Evolutionary conservation across 2,329 filamentous ascomycete species (phyloP).

Genomic region (Botryosphaeria dothidea): DNA sequence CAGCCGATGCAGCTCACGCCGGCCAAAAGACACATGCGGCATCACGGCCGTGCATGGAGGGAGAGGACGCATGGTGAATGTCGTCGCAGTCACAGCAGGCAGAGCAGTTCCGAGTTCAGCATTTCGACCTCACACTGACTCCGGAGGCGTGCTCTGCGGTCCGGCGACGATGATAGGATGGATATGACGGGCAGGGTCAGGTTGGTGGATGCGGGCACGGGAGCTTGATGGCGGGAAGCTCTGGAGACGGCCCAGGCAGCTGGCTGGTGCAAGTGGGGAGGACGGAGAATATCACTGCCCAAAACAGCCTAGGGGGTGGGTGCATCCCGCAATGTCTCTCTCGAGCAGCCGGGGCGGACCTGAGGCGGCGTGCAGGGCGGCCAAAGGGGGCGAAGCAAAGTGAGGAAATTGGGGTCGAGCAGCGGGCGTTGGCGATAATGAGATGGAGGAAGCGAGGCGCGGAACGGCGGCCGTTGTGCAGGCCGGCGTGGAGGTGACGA

Average conservation of each 20-base stretch:
- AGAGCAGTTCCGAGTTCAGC: neutral
- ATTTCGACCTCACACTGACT: neutral
- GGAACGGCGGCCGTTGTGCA: conserved; percentile 5
- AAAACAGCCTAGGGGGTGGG: neutral
- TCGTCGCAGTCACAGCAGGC: neutral
- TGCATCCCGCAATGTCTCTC: conserved; percentile 1
- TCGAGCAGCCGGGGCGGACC: neutral
- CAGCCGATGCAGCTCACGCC: neutral
- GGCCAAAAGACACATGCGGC: neutral
- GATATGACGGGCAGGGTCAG: neutral
- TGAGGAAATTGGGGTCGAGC: neutral
- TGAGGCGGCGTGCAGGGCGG: neutral
- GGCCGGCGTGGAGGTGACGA: conserved; percentile 1
- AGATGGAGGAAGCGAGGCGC: neutral
- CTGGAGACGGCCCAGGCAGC: neutral
- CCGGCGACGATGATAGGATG: neutral
- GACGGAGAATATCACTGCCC: conserved; percentile 3
- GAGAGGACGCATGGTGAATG: neutral
- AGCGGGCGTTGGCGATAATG: neutral
- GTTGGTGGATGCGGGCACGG: conserved; percentile 1
- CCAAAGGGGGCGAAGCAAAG: neutral
- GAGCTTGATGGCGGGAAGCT: conserved; percentile 3
- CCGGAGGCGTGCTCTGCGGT: neutral
- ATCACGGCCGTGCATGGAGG: neutral
- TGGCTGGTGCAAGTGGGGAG: conserved; percentile 4